A percentile compares a stretch with the other conserved stretches of the same genome.
phyloP scores from a whole-genome alignment of 768 basidiomycete genomes.

The Amanita rubescens region DNA sequence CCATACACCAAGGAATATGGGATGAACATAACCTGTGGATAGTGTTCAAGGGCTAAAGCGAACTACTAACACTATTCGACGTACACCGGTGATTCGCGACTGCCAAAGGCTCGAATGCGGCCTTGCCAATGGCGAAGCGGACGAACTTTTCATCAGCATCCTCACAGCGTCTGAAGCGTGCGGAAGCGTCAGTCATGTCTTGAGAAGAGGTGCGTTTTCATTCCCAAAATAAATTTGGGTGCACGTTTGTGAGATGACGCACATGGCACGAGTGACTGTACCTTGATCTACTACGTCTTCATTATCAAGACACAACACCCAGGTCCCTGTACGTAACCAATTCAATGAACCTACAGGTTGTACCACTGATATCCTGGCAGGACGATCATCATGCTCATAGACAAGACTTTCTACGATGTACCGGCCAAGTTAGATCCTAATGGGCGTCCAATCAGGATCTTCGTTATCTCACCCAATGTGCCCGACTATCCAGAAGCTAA shows the following conservation, averaged over 20 bases:
- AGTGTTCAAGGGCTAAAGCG: conserved; percentile 1
- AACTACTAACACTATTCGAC: conserved; percentile 8
- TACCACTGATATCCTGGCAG: too few relatives aligned
- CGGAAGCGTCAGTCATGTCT: conserved; percentile 31
- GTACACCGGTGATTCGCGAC: conserved; percentile 56
- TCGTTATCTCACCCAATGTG: conserved; percentile 71
- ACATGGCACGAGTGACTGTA: not conserved
- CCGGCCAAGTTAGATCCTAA: conserved; percentile 55
- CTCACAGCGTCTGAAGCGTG: conserved; percentile 46
- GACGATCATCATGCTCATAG: conserved; percentile 68
- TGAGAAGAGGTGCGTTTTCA: conserved; percentile 1
- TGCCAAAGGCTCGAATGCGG: conserved; percentile 60
- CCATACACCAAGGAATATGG: conserved; percentile 57
- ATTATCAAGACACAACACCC: not conserved
- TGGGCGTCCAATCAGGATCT: conserved; percentile 69
- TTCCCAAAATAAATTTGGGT: not conserved
- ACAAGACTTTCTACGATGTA: conserved; percentile 70
- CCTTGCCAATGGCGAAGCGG: conserved; percentile 58
- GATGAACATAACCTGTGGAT: conserved; percentile 45
- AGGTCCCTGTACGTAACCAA: too few relatives aligned
- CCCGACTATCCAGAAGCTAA: conserved; percentile 84
- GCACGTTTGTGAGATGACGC: conserved; percentile 5
- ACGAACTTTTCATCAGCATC: conserved; percentile 49
- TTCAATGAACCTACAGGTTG: too few relatives aligned
- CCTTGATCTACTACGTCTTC: not conserved